Evolutionary conservation across 495 filamentous ascomycete genomes (phyloP).

Genomic region (Talaromyces borbonicus): DNA sequence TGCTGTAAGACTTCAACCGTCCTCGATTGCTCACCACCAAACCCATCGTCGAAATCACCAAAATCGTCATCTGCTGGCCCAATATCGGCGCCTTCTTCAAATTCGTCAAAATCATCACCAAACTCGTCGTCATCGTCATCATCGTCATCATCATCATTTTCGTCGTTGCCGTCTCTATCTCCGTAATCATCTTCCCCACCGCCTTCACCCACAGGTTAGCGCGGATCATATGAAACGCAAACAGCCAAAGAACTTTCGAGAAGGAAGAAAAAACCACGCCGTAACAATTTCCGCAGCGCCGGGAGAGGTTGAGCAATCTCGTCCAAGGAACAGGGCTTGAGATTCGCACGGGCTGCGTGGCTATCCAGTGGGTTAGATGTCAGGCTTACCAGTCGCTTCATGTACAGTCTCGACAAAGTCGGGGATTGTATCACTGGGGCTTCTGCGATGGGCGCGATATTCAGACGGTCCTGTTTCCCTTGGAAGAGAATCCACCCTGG

Average conservation of each 20-base stretch:
- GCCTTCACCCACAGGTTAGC: slow-evolving; percentile 13
- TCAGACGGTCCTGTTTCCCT: slow-evolving; percentile 24
- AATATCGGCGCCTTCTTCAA: slow-evolving; percentile 72
- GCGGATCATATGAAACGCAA: slow-evolving; percentile 30
- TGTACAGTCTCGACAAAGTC: slow-evolving; percentile 35
- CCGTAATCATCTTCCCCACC: slow-evolving; percentile 27
- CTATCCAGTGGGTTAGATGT: slow-evolving; percentile 20
- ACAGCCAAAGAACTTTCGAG: slow-evolving; percentile 24
- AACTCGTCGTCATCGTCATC: slow-evolving; percentile 44
- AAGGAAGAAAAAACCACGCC: slow-evolving; percentile 14
- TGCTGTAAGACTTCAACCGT: slow-evolving; percentile 23
- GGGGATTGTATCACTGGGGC: slow-evolving; percentile 39
- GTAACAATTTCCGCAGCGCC: background rate
- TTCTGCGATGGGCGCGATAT: slow-evolving; percentile 28
- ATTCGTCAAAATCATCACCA: slow-evolving; percentile 94
- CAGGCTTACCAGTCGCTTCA: slow-evolving; percentile 41
- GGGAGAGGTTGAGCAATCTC: slow-evolving; percentile 8
- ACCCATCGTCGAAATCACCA: slow-evolving; percentile 84
- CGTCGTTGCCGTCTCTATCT: slow-evolving; percentile 40
- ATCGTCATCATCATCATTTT: slow-evolving; percentile 28
- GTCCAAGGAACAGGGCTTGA: slow-evolving; percentile 45
- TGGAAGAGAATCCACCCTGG: slow-evolving; percentile 30
- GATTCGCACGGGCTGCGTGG: slow-evolving; percentile 46
- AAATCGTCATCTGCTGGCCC: slow-evolving; percentile 61
- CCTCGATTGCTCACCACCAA: slow-evolving; percentile 41